Evolutionary conservation across 208 protist genomes (phyloP).

Genomic region (Leishmania martiniquensis): DNA sequence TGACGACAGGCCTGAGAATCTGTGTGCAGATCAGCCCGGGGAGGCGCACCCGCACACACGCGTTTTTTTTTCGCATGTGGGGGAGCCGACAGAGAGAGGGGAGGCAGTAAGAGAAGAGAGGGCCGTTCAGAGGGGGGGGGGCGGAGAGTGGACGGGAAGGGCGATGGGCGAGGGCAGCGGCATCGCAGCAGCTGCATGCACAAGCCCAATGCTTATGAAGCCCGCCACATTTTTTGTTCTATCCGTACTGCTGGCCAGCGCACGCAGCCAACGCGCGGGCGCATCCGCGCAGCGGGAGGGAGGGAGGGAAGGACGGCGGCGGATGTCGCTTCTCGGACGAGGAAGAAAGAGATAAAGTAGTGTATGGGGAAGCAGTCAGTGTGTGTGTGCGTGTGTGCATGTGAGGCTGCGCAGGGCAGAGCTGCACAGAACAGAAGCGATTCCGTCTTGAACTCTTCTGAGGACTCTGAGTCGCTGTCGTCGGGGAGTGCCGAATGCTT

Average conservation of each 20-base stretch:
- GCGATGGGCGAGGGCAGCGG: neutral
- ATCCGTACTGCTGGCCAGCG: neutral
- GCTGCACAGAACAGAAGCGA: constrained; percentile 80
- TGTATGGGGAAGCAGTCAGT: neutral
- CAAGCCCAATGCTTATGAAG: neutral
- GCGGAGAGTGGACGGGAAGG: too few relatives aligned
- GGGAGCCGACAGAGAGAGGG: neutral
- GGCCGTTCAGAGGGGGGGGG: neutral
- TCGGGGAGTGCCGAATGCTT: neutral
- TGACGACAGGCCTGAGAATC: neutral
- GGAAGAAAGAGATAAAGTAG: neutral
- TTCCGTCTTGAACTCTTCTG: neutral
- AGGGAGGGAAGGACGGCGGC: neutral
- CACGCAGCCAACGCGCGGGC: neutral
- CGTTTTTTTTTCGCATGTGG: neutral
- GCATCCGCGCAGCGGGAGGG: neutral
- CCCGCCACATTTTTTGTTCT: neutral
- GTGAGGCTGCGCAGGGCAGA: constrained; percentile 22
- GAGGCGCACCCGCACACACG: neutral
- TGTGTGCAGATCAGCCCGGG: neutral
- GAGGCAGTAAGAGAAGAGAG: neutral
- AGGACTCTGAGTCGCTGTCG: neutral
- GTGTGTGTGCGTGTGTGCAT: constrained; percentile 2
- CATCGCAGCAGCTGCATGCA: neutral
- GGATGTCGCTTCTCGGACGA: too few relatives aligned